These are phyloP conservation scores for Oryza meridionalis DNA, from an alignment of 176 grass and related monocot species.

Conservation along the genomic window DNA sequence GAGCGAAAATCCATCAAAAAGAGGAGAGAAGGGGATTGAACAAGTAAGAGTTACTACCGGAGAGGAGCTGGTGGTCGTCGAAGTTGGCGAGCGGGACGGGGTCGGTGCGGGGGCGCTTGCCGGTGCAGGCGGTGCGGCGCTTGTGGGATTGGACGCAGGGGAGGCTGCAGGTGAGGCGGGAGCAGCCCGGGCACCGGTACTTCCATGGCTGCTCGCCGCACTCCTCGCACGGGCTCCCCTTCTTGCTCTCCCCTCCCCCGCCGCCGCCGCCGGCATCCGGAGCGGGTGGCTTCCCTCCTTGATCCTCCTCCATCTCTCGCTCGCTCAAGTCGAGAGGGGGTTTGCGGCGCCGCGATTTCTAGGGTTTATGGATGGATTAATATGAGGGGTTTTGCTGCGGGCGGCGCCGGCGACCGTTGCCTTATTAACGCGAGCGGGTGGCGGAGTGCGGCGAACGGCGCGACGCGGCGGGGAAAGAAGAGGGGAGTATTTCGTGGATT, in stretches of 20 bases:
- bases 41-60: slow-evolving; percentile 53
- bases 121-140: slow-evolving; percentile 65
- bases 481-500: too few species aligned
- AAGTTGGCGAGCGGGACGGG: slow-evolving; percentile 74
- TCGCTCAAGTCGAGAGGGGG: background rate
- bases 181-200: slow-evolving; percentile 92
- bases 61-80: slow-evolving; percentile 79
- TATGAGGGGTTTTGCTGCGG: slow-evolving; percentile 22
- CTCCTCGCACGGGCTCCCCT: slow-evolving; percentile 69
- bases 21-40: background rate
- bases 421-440: background rate
- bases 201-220: slow-evolving; percentile 87
- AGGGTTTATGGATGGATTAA: slow-evolving; percentile 38
- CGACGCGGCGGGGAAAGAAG: background rate
- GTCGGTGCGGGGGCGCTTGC: slow-evolving; percentile 77
- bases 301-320: slow-evolving; percentile 33
- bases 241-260: slow-evolving; percentile 14
- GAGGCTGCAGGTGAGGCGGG: slow-evolving; percentile 80
- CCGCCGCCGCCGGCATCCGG: background rate
- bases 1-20: background rate
- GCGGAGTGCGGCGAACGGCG: background rate
- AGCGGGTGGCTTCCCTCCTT: background rate
- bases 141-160: slow-evolving; percentile 92
- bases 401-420: background rate
- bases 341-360: background rate